Evolutionary conservation across 2,329 filamentous ascomycete species (phyloP), one percentile per base, ranked within the genome.

Genomic region (Penicillium paneum): DNA sequence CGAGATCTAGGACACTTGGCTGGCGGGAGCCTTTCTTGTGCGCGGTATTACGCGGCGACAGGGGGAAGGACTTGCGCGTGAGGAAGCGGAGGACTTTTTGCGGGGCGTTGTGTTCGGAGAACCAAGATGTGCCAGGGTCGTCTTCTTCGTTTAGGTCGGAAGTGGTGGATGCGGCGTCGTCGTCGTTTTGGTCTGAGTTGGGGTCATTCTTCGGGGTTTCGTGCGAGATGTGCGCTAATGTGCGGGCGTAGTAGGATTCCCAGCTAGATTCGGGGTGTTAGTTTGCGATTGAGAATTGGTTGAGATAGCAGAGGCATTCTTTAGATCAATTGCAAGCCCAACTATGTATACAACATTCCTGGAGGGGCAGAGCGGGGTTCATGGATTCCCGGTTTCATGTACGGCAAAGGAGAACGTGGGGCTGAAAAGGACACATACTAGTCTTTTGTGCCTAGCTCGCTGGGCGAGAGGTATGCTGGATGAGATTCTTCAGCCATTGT

Each of bases 61-160:
- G 64, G 59, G 83, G 69, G 28, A 78, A 74, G 1, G 73, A 73
- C 13, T 77, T 72, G 3, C 78, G 74, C 3, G 78, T 78, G 8
- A 96, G 81, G 70, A 88, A 91, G 10, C 78, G 72, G 24, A 96
- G 74, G 56, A 96, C 85, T 68, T 92, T 92, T 58, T 86, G 80
- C 68, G 96, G 90, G 58, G 94, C 94, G 67, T 88, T 85, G 31
- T 91, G 89, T 76, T 97, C 94, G 71, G 91, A 88, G 81, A 99
- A 99, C 94, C 94, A 99, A 65, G 94, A 86, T 29, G 91, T 96
- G 62, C 93, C 93, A 56, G 88, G 88, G 78, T 78, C 74, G 11
- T 96, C 90, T 53, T 82, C 75, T 10, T 89, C 84, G 75, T 95
- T 85, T 58, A 82, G 73, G 50, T 83, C 76, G 73, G 92, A 84